Evolutionary conservation across 345 rosid genomes (phyloP).

Genomic region (Citrus inodora): DNA sequence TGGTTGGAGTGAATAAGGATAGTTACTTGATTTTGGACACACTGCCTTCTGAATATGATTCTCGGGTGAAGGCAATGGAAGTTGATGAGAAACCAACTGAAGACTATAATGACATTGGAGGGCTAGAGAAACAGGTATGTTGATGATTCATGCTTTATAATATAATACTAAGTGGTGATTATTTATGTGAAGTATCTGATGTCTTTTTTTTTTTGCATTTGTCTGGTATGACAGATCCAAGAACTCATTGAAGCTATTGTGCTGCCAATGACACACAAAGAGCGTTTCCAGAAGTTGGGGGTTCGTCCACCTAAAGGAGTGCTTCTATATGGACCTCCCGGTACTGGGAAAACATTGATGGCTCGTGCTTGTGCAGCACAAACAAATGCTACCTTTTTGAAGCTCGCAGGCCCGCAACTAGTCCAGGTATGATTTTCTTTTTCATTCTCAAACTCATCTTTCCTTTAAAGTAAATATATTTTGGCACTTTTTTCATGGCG

Average conservation of each 20-base stretch:
- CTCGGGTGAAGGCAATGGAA: conserved; percentile 99
- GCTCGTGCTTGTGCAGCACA: conserved; percentile 99
- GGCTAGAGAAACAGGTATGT: conserved; percentile 88
- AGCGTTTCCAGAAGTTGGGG: conserved; percentile 87
- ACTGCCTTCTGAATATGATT: conserved; percentile 94
- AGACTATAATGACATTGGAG: conserved; percentile 98
- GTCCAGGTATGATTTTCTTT: conserved; percentile 65
- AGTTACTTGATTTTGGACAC: conserved; percentile 96
- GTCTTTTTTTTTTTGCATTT: neutral
- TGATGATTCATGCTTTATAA: neutral
- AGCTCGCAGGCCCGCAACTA: conserved; percentile 96
- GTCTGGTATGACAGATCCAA: conserved; percentile 62
- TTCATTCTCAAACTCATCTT: neutral
- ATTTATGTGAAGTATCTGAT: neutral
- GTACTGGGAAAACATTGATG: conserved; percentile 98
- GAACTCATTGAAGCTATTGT: conserved; percentile 99
- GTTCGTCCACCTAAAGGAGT: conserved; percentile 99
- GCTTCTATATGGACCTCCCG: conserved; percentile 97
- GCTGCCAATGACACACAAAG: conserved; percentile 97
- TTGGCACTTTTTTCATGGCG: neutral
- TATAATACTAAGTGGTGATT: neutral
- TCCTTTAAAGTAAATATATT: neutral
- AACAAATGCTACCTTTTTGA: conserved; percentile 95
- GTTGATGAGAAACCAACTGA: conserved; percentile 99
- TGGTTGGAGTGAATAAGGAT: conserved; percentile 98